These are phyloP conservation scores for Cyclostephanos invisitatus DNA, from an alignment of 108 stramenopile species.

Conservation along the genomic window DNA sequence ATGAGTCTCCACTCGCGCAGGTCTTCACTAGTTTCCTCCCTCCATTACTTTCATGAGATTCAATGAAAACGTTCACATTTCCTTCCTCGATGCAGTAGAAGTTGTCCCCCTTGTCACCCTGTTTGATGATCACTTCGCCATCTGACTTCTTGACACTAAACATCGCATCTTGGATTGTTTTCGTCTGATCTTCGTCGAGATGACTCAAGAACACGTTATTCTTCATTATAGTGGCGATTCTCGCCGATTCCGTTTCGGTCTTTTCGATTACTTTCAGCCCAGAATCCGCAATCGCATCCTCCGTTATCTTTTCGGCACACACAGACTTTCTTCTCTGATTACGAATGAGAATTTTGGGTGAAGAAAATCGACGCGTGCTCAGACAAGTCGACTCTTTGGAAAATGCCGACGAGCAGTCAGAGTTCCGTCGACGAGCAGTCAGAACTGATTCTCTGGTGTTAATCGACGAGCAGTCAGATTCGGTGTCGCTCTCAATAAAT, in stretches of 20 bases:
- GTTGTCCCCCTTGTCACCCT: slow-evolving; percentile 86
- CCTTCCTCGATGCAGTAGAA: slow-evolving; percentile 89
- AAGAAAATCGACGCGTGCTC: background rate
- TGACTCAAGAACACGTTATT: slow-evolving; percentile 67
- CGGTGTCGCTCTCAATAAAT: slow-evolving; percentile 13
- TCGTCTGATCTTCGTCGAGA: slow-evolving; percentile 54
- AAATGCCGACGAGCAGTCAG: background rate
- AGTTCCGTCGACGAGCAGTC: background rate
- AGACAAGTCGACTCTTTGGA: background rate
- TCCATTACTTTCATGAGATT: slow-evolving; percentile 56
- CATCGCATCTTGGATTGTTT: slow-evolving; percentile 58
- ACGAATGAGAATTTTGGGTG: background rate
- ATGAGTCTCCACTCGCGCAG: slow-evolving; percentile 68
- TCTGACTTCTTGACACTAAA: slow-evolving; percentile 50
- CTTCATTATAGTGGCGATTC: slow-evolving; percentile 58
- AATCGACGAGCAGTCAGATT: slow-evolving; percentile 15
- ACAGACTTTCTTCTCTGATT: slow-evolving; percentile 37
- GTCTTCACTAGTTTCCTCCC: slow-evolving; percentile 78
- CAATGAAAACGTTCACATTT: slow-evolving; percentile 64
- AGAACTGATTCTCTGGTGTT: slow-evolving; percentile 13
- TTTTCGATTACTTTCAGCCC: slow-evolving; percentile 50
- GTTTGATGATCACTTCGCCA: slow-evolving; percentile 82
- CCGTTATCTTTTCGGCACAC: slow-evolving; percentile 33
- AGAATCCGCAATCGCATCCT: slow-evolving; percentile 11
- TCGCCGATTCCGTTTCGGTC: slow-evolving; percentile 47